These are phyloP conservation scores for Laguncularia racemosa DNA, from an alignment of 345 rosid species.

Conservation along the genomic window DNA sequence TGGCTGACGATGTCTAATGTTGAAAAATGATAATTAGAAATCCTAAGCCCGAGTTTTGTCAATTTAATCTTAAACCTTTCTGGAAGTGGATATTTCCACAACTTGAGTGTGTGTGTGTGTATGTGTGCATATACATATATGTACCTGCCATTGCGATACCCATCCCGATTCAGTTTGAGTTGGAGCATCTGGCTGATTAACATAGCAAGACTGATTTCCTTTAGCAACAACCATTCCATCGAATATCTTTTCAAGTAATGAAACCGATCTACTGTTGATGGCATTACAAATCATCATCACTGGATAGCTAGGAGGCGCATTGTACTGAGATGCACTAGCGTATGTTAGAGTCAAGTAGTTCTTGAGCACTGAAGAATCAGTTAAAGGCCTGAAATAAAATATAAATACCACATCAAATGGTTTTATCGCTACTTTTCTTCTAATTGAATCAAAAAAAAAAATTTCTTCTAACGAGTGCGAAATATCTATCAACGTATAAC, in stretches of 20 bases:
- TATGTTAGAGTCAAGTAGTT: slow-evolving; percentile 13
- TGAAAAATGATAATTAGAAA: too few relatives aligned
- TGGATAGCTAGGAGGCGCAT: slow-evolving; percentile 15
- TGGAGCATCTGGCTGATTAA: slow-evolving; percentile 6
- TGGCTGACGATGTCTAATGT: too few relatives aligned
- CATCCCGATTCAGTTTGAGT: slow-evolving; percentile 2
- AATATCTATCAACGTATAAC: too few relatives aligned
- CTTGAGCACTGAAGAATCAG: slow-evolving; percentile 20
- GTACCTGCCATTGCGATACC: slow-evolving; percentile 49
- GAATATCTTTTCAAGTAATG: slow-evolving; percentile 19
- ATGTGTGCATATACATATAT: too few relatives aligned
- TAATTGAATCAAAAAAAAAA: too few relatives aligned
- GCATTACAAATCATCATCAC: slow-evolving; percentile 30
- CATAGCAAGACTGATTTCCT: slow-evolving; percentile 14
- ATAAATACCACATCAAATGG: neutral
- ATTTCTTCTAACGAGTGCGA: too few relatives aligned
- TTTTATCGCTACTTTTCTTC: too few relatives aligned
- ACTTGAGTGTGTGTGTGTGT: too few relatives aligned
- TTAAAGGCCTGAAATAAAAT: slow-evolving; percentile 19
- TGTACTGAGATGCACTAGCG: slow-evolving; percentile 33
- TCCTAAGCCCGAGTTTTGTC: too few relatives aligned
- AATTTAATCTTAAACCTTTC: too few relatives aligned
- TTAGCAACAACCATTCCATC: slow-evolving; percentile 18
- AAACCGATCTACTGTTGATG: slow-evolving; percentile 8
- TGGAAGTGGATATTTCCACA: too few relatives aligned